phyloP scores from a whole-genome alignment of 352 stramenopile species.

The Globisporangium camurandrum region DNA sequence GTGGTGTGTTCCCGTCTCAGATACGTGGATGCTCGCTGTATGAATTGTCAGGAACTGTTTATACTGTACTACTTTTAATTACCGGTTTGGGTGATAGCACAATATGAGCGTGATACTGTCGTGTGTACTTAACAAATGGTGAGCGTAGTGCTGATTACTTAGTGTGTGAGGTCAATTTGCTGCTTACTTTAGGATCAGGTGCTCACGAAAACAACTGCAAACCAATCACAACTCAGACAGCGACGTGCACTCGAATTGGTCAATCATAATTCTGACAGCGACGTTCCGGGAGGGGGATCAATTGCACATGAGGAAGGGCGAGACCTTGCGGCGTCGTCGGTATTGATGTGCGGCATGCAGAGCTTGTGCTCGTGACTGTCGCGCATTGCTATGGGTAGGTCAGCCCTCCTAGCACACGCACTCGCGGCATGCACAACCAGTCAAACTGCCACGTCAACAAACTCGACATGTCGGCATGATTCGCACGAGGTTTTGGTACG shows the following conservation, averaged over 20 bases:
- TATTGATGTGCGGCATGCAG: neutral
- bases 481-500: neutral
- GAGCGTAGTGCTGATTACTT: no score
- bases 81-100: no score
- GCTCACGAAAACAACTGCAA: no score
- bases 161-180: no score
- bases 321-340: neutral
- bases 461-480: neutral
- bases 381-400: neutral
- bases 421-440: neutral
- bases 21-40: no score
- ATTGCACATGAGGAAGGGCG: neutral
- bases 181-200: no score
- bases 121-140: no score
- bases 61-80: no score
- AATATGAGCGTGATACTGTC: no score
- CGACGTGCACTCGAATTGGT: neutral
- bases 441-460: constrained; percentile 1
- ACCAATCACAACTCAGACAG: no score
- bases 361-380: neutral
- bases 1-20: no score
- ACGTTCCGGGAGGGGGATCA: neutral
- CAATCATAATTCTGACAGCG: constrained; percentile 1
- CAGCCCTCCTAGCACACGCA: neutral
- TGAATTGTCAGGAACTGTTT: no score